Evolutionary conservation across 2,329 filamentous ascomycete species (phyloP).

Genomic region (Coleophoma crateriformis): DNA sequence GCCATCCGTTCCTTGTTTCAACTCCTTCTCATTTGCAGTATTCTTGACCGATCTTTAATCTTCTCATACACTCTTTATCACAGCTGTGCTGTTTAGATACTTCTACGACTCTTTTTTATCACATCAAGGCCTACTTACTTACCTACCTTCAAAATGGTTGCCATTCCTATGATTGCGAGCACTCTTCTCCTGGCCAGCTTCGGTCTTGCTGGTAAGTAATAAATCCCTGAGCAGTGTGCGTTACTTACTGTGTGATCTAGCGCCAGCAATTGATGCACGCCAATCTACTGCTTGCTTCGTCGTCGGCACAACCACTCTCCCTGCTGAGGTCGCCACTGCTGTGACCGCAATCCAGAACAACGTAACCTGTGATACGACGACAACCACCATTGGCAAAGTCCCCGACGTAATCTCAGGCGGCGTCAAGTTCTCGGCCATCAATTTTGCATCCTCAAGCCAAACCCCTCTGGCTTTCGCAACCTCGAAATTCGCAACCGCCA

Average conservation of each 20-base stretch:
- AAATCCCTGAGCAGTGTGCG: not conserved
- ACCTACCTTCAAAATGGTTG: not conserved
- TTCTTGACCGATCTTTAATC: too few species aligned
- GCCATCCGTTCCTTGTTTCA: too few species aligned
- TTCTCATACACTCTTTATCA: too few species aligned
- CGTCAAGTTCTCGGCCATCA: conserved; percentile 46
- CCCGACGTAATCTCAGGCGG: conserved; percentile 50
- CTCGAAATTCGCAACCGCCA: conserved; percentile 43
- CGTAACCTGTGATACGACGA: conserved; percentile 43
- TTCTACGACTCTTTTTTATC: not conserved
- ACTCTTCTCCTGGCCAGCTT: not conserved
- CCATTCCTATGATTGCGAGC: not conserved
- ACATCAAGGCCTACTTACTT: not conserved
- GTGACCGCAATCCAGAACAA: conserved; percentile 34
- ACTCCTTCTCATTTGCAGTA: too few species aligned
- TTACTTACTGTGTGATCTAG: not conserved
- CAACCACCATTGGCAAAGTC: conserved; percentile 44
- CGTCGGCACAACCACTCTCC: conserved; percentile 43
- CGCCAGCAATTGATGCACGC: conserved; percentile 1
- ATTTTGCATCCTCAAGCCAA: conserved; percentile 45
- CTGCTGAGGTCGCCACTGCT: conserved; percentile 39
- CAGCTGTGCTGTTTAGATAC: not conserved
- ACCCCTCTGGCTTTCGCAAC: conserved; percentile 50
- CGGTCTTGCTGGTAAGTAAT: not conserved
- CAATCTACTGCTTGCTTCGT: conserved; percentile 43